Base-by-base conservation (phyloP, 768 basidiomycete genomes). In the Serendipita indica region DNA sequence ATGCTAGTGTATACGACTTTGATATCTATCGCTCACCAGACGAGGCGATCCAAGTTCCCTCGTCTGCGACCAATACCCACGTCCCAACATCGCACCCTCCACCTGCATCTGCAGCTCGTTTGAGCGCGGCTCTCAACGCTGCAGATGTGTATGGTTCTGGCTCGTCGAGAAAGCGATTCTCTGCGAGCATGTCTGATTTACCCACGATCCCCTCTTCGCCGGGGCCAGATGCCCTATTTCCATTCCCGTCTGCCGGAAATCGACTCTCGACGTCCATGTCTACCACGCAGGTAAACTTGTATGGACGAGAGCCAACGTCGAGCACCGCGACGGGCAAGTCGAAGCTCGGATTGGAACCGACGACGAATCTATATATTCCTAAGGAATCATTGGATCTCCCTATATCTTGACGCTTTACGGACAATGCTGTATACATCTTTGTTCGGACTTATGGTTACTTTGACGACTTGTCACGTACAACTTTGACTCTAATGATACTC, bases 1-100 rank as follows among this genome's bases (percentile, higher is more conserved):
- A 54, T 28, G 49, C 49, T 16, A 54, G 49, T 33, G 49, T 54
- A n/a, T 54, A 54, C 49, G 49, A 54, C 32, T 54, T 54, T 18
- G 49, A 54, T 33, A 54, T 54, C 32, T 54, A 54, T 54, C 49
- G 49, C 25, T n/a, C 22, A 27, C 49, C 49, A 20, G 32, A 27
- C 20, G 49, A 27, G 22, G 30, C n/a, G n/a, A 20, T 16, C 25
- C 49, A n/a, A n/a, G 22, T 28, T 28, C 25, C 35, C 32, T 10
- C 22, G 16, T 27, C 49, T 54, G 22, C 49, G 16, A 12, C 10
- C 32, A 16, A 7, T 4, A 6, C 18, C 30, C 22, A 27, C 45
- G 10, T 30, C 7, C n/a, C 16, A 16, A 27, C 10, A 30, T 54
- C 49, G n/a, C 49, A 54, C 30, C 49, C 49, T 25, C 49, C 49